phyloP scores from a whole-genome alignment of 805 yeast genomes.

The Monosporozyma servazzii region DNA sequence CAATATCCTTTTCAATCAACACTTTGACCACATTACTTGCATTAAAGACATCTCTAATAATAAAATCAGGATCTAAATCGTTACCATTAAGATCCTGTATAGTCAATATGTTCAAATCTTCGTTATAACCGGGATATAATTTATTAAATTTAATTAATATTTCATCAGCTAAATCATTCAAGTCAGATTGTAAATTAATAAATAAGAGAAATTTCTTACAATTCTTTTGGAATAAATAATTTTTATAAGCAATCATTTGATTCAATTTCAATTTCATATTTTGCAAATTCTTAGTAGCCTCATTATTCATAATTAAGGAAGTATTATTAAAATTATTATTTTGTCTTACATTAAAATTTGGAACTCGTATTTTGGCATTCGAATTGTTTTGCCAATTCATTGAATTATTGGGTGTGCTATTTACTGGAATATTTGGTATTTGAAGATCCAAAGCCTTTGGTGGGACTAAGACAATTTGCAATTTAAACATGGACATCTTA shows the following conservation, averaged over 20 bases:
- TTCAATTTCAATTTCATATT: background rate
- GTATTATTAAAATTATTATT: background rate
- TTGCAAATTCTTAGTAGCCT: background rate
- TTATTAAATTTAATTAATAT: slow-evolving; percentile 45
- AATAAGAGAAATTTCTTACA: slow-evolving; percentile 53
- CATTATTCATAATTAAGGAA: background rate
- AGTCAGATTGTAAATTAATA: slow-evolving; percentile 37
- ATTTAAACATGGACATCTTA: slow-evolving; percentile 6
- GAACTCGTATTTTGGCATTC: background rate
- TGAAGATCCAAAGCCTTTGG: slow-evolving; percentile 6
- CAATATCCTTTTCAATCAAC: slow-evolving; percentile 33
- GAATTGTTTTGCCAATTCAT: background rate
- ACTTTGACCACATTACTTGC: slow-evolving; percentile 38
- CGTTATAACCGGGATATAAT: slow-evolving; percentile 52
- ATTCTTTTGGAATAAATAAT: slow-evolving; percentile 1
- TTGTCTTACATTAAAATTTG: background rate
- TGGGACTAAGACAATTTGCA: slow-evolving; percentile 9
- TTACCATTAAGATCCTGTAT: slow-evolving; percentile 60
- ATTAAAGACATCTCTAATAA: slow-evolving; percentile 53
- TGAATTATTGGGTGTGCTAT: background rate
- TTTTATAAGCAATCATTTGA: background rate
- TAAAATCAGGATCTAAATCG: slow-evolving; percentile 71
- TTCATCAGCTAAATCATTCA: slow-evolving; percentile 43
- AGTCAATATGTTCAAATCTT: slow-evolving; percentile 41
- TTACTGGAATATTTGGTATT: background rate